Percentiles rank a stretch among this genome's conserved stretches.
Conservation (phyloP, 495 filamentous ascomycete species). For the Penicillium ochrochloron region DNA sequence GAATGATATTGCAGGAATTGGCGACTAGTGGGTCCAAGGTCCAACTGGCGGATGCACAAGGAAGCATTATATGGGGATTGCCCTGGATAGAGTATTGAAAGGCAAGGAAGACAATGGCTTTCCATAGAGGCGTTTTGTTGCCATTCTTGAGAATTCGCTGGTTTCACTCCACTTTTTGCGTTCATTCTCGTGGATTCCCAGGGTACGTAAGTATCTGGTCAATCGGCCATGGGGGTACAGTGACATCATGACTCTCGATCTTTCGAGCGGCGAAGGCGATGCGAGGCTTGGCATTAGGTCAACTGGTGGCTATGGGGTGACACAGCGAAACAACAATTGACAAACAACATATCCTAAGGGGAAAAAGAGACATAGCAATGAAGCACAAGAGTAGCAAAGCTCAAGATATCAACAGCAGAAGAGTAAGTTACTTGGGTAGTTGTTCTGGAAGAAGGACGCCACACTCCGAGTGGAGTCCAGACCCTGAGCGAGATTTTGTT, state of each 20-base stretch:
- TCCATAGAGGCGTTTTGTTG: background rate
- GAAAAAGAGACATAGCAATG: background rate
- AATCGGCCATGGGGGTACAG: slow-evolving; percentile 8
- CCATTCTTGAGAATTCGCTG: slow-evolving; percentile 9
- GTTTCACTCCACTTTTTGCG: slow-evolving; percentile 9
- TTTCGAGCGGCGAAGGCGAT: slow-evolving; percentile 2
- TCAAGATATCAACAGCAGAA: background rate
- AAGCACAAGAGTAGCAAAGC: background rate
- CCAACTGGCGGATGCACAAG: background rate
- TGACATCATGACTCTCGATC: slow-evolving; percentile 27
- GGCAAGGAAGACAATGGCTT: background rate
- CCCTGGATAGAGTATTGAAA: background rate
- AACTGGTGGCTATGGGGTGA: background rate
- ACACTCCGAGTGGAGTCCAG: slow-evolving; percentile 6
- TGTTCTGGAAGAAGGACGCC: slow-evolving; percentile 4
- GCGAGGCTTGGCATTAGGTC: background rate
- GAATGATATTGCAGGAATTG: background rate
- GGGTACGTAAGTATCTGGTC: slow-evolving; percentile 22
- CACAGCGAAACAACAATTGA: background rate
- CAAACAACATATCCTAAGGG: background rate
- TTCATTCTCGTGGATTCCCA: slow-evolving; percentile 8
- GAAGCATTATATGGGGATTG: background rate
- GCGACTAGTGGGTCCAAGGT: background rate
- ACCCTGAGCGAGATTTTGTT: slow-evolving; percentile 17
- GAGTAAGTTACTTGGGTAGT: background rate